Conservation (phyloP, 345 rosid species). For the Punica granatum region DNA sequence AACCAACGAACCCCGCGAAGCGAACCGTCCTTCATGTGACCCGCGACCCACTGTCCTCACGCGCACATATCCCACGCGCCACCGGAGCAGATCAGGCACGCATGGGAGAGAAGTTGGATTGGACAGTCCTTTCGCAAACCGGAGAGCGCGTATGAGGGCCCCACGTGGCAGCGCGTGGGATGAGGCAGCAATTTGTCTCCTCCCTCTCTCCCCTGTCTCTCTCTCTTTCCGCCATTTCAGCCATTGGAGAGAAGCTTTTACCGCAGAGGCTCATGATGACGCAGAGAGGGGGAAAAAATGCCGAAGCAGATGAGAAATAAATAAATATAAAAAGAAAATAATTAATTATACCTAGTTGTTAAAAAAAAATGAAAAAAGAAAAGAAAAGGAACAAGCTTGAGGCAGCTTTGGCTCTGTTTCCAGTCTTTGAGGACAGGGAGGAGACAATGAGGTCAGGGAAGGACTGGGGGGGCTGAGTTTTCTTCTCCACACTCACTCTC, state of each 20-base stretch:
- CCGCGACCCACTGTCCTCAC: not conserved
- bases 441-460: constrained; percentile 5
- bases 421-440: not conserved
- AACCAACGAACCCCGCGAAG: not conserved
- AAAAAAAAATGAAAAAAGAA: not conserved
- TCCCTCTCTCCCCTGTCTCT: not conserved
- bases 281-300: not conserved
- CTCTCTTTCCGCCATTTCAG: constrained; percentile 1
- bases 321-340: not conserved
- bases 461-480: not conserved
- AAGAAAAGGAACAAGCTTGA: not conserved
- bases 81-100: not conserved
- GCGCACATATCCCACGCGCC: not conserved
- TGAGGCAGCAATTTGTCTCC: not conserved
- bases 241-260: not conserved
- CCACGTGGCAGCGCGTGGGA: not conserved
- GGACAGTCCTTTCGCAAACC: not conserved
- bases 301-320: not conserved
- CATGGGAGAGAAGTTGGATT: too few species aligned
- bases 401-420: too few species aligned
- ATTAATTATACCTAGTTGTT: too few species aligned
- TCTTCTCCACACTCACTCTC: not conserved
- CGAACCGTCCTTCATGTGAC: not conserved
- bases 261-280: not conserved
- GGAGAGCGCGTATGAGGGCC: not conserved